Evolutionary conservation across 73 alveolate genomes (phyloP).

Genomic region (Paramecium octaurelia): DNA sequence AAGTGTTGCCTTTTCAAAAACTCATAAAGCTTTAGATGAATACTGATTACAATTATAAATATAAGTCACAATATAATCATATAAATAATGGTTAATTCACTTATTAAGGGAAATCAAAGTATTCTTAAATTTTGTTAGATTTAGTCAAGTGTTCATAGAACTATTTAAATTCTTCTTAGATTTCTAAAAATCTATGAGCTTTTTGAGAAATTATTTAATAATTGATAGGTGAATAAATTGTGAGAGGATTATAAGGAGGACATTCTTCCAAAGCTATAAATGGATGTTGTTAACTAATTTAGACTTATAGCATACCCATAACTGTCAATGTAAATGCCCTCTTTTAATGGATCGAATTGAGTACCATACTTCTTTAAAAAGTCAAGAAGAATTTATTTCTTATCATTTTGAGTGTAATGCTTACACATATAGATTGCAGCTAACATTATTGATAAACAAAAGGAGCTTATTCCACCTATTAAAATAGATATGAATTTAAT

Average conservation of each 20-base stretch:
- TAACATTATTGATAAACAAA: slow-evolving; percentile 36
- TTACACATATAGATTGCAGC: slow-evolving; percentile 22
- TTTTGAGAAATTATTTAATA: neutral
- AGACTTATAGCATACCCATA: neutral
- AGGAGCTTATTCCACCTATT: slow-evolving; percentile 42
- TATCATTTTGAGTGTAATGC: neutral
- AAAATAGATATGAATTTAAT: neutral
- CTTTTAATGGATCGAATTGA: slow-evolving; percentile 2
- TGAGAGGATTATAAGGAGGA: slow-evolving; percentile 6
- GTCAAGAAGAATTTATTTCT: slow-evolving; percentile 12
- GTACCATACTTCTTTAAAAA: slow-evolving; percentile 40
- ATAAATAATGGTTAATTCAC: neutral
- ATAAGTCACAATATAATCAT: neutral
- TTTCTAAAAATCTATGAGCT: neutral
- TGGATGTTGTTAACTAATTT: neutral
- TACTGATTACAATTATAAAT: neutral
- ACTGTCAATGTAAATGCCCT: neutral
- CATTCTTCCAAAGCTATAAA: neutral
- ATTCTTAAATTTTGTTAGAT: neutral
- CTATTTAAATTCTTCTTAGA: slow-evolving; percentile 17
- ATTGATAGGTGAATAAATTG: slow-evolving; percentile 20
- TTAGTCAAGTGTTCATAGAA: neutral
- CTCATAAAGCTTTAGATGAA: slow-evolving; percentile 45
- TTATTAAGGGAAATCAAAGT: neutral
- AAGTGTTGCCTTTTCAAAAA: slow-evolving; percentile 19